Conservation (phyloP, 192 early-diverging fungal genomes). For the Linderina pennispora region DNA sequence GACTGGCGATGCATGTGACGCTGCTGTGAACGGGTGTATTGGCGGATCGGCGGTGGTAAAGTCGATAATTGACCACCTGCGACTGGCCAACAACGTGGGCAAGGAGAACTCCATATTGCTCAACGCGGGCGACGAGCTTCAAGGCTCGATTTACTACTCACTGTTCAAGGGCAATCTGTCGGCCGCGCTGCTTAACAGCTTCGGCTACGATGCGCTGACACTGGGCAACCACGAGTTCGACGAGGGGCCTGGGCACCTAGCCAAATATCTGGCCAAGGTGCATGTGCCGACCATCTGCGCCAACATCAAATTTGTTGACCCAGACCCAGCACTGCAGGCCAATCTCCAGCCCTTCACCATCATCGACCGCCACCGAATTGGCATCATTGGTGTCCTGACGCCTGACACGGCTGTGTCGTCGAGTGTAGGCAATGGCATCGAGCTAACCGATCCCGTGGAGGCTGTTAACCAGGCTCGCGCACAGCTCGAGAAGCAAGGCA, state of each 20-base stretch:
- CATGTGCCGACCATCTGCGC: constrained; percentile 62
- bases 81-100: constrained; percentile 21
- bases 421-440: constrained; percentile 39
- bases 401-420: constrained; percentile 54
- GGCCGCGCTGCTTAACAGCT: constrained; percentile 57
- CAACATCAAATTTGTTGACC: constrained; percentile 54
- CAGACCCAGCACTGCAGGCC: constrained; percentile 41
- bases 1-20: constrained; percentile 49
- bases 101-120: constrained; percentile 53
- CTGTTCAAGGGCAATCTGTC: constrained; percentile 57
- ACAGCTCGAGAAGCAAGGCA: constrained; percentile 53
- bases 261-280: constrained; percentile 50
- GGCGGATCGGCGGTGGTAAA: constrained; percentile 67
- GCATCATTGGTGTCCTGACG: constrained; percentile 64
- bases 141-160: constrained; percentile 62
- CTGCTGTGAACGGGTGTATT: constrained; percentile 30
- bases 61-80: constrained; percentile 54
- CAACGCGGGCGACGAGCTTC: constrained; percentile 69
- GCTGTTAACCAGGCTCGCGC: constrained; percentile 57
- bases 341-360: constrained; percentile 66
- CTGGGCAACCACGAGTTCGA: constrained; percentile 78
- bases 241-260: constrained; percentile 52
- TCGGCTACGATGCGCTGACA: constrained; percentile 54
- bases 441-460: constrained; percentile 53
- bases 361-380: constrained; percentile 61